phyloP scores from a whole-genome alignment of 345 rosid species.

The Aquilaria yunnanensis region DNA sequence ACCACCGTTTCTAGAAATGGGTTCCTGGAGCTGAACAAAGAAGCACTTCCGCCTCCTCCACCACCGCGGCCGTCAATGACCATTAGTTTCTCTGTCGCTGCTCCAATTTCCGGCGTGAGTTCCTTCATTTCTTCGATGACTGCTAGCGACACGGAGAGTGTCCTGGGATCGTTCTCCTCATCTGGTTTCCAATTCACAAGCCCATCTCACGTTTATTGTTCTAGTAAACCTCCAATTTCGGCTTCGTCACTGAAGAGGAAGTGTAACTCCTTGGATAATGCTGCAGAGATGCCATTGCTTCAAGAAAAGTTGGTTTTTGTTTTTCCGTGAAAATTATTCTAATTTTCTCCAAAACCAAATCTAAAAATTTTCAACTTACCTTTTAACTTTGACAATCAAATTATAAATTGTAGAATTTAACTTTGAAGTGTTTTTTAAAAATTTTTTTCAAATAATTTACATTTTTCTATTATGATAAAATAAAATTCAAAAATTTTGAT shows the following conservation, averaged over 20 bases:
- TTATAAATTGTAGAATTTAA: too few species aligned
- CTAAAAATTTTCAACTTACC: too few species aligned
- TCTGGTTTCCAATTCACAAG: slow-evolving; percentile 56
- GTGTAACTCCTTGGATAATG: slow-evolving; percentile 56
- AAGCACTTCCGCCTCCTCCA: too few species aligned
- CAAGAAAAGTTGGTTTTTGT: slow-evolving; percentile 48
- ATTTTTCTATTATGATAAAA: too few species aligned
- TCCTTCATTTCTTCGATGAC: slow-evolving; percentile 67
- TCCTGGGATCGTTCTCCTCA: slow-evolving; percentile 34
- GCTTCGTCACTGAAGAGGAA: slow-evolving; percentile 52
- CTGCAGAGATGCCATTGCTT: slow-evolving; percentile 76
- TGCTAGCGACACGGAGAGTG: slow-evolving; percentile 46
- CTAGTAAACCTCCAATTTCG: slow-evolving; percentile 59
- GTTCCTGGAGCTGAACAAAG: slow-evolving; percentile 31
- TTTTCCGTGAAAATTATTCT: too few species aligned
- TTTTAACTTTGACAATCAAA: too few species aligned
- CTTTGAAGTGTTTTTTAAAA: too few species aligned
- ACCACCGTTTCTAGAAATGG: slow-evolving; percentile 24
- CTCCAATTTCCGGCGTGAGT: slow-evolving; percentile 37
- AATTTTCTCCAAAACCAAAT: too few species aligned
- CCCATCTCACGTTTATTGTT: slow-evolving; percentile 42
- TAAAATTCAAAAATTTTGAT: too few species aligned
- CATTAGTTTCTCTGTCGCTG: slow-evolving; percentile 43
- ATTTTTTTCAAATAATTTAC: too few species aligned
- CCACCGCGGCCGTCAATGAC: slow-evolving; percentile 18